Evolutionary conservation across 345 rosid species (phyloP).

Genomic region (Combretum micranthum): DNA sequence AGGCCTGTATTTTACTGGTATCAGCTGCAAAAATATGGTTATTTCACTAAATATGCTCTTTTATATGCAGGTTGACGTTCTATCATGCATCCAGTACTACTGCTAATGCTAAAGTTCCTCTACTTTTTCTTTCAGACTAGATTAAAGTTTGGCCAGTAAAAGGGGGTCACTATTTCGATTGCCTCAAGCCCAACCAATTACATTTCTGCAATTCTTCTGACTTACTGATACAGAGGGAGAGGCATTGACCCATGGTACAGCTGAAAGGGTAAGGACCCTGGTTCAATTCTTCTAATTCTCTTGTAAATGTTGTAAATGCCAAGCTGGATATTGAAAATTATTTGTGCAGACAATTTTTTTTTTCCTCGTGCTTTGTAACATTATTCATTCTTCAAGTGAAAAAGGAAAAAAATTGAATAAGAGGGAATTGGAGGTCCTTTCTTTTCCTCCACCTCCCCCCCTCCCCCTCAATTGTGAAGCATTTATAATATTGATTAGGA

Average conservation of each 20-base stretch:
- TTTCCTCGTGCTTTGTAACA: constrained; percentile 47
- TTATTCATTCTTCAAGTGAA: constrained; percentile 48
- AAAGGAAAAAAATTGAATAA: constrained; percentile 8
- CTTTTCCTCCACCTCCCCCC: not conserved
- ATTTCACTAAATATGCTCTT: not conserved
- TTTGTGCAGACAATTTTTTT: constrained; percentile 48
- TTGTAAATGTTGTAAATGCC: constrained; percentile 73
- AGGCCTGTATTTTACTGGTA: too few relatives aligned
- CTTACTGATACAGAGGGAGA: constrained; percentile 34
- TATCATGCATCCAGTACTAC: not conserved
- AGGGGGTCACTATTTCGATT: constrained; percentile 10
- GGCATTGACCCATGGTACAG: constrained; percentile 13
- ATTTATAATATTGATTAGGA: too few relatives aligned
- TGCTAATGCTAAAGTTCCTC: too few relatives aligned
- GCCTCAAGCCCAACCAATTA: constrained; percentile 13
- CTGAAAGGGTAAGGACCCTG: constrained; percentile 22
- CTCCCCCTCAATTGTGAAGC: too few relatives aligned
- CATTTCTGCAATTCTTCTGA: constrained; percentile 30
- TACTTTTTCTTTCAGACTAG: too few relatives aligned
- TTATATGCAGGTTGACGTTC: constrained; percentile 39
- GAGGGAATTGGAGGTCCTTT: not conserved
- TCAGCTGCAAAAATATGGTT: too few relatives aligned
- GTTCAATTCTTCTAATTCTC: constrained; percentile 32
- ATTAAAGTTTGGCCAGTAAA: too few relatives aligned
- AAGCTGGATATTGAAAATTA: constrained; percentile 26